Evolutionary conservation across 768 basidiomycete genomes (phyloP).

Genomic region (Neoboletus subvelutipes): DNA sequence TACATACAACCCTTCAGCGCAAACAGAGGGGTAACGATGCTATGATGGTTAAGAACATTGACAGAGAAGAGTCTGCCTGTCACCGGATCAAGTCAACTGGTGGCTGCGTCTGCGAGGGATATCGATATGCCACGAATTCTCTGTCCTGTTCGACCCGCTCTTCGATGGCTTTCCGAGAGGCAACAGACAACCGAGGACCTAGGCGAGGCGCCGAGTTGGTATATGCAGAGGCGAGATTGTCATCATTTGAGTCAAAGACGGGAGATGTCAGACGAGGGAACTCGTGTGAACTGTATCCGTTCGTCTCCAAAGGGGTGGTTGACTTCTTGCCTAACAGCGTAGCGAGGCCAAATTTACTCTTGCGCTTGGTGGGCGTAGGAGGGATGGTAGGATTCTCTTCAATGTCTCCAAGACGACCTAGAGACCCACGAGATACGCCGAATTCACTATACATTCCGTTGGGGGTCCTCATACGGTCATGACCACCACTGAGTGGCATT

Average conservation of each 20-base stretch:
- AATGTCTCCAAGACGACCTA: constrained; percentile 39
- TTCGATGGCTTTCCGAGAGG: constrained; percentile 70
- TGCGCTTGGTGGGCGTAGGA: constrained; percentile 54
- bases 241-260: constrained; percentile 50
- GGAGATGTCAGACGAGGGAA: constrained; percentile 50
- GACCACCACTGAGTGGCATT: constrained; percentile 40
- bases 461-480: constrained; percentile 35
- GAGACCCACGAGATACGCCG: constrained; percentile 61
- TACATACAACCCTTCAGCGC: constrained; percentile 5
- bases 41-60: constrained; percentile 3
- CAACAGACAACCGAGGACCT: constrained; percentile 57
- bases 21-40: constrained; percentile 5
- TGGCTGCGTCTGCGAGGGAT: constrained; percentile 71
- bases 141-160: constrained; percentile 81
- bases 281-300: constrained; percentile 42
- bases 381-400: constrained; percentile 29
- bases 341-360: constrained; percentile 70
- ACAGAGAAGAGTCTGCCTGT: constrained; percentile 5
- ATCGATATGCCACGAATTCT: constrained; percentile 85
- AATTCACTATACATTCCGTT: constrained; percentile 68
- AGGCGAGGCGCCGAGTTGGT: constrained; percentile 49
- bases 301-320: constrained; percentile 26
- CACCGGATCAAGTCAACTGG: constrained; percentile 60
- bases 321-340: constrained; percentile 62
- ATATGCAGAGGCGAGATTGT: constrained; percentile 44